Conservation (phyloP, 2,329 filamentous ascomycete species). For the Aspergillus calidoustus region DNA sequence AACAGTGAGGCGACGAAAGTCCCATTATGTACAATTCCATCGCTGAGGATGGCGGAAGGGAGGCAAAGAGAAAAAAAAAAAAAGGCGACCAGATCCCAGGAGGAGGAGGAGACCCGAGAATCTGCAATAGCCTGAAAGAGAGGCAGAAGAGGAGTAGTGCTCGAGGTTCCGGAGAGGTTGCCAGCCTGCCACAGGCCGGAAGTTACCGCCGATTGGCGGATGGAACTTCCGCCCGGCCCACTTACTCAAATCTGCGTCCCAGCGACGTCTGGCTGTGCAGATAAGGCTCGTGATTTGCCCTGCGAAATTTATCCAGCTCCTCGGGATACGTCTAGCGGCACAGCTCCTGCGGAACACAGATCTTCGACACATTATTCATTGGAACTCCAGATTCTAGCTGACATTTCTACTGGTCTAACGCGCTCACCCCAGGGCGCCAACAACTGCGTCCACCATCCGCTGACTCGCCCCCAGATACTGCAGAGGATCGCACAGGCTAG, state of each 20-base stretch:
- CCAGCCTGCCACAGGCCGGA: background rate
- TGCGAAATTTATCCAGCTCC: background rate
- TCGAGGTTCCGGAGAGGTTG: background rate
- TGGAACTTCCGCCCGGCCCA: background rate
- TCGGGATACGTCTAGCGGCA: background rate
- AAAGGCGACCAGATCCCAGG: background rate
- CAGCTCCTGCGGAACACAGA: background rate
- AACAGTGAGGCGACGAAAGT: background rate
- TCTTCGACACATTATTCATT: background rate
- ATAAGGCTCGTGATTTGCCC: background rate
- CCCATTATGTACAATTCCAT: constrained; percentile 1
- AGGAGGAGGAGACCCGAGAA: background rate
- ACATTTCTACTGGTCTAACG: background rate
- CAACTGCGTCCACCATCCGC: constrained; percentile 10
- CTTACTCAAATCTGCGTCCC: background rate
- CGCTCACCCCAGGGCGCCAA: background rate
- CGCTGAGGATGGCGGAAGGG: background rate
- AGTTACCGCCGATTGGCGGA: background rate
- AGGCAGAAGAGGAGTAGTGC: background rate
- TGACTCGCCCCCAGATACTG: constrained; percentile 12
- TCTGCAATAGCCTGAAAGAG: background rate
- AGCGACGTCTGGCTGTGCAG: no score
- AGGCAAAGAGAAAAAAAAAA: background rate
- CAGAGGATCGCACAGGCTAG: constrained; percentile 4
- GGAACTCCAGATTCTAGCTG: background rate